Conservation (phyloP, 176 grass and related monocot species). For the Thalia dealbata region DNA sequence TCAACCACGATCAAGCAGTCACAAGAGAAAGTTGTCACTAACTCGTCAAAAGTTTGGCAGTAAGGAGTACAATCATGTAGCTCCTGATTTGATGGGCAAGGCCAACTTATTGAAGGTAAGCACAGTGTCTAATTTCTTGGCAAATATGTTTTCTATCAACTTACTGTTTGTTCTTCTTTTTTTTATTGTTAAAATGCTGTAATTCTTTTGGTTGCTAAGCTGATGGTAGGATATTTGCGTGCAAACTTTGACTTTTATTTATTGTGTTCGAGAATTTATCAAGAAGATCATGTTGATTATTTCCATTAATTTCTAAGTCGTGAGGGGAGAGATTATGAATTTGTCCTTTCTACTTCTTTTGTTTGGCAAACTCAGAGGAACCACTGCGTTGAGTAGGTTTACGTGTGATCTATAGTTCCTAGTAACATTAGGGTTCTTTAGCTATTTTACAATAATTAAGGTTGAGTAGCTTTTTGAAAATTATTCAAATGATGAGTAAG, state of each 20-base stretch:
- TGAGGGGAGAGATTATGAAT: not conserved
- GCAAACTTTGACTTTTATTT: not conserved
- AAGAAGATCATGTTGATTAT: constrained; percentile 15
- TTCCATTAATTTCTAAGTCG: constrained; percentile 11
- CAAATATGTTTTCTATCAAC: not conserved
- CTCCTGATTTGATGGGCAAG: constrained; percentile 20
- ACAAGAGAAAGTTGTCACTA: constrained; percentile 17
- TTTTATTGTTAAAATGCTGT: not conserved
- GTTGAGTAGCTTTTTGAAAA: no score
- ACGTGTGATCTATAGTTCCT: not conserved
- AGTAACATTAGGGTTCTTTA: not conserved
- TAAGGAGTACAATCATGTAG: constrained; percentile 11
- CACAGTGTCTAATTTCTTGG: not conserved
- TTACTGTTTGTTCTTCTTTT: not conserved
- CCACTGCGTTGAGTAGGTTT: not conserved
- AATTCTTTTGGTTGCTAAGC: not conserved
- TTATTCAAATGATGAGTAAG: not conserved
- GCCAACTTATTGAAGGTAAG: constrained; percentile 32
- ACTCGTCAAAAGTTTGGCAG: constrained; percentile 4
- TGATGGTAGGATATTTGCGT: not conserved
- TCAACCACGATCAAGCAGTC: constrained; percentile 12
- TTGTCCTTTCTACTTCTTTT: not conserved
- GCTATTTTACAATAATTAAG: not conserved
- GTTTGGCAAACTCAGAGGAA: not conserved
- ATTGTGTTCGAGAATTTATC: not conserved